Evolutionary conservation across 441 rosid species (phyloP), one percentile per base, ranked within the genome.

Genomic region (Pelargonium fulgidum): DNA sequence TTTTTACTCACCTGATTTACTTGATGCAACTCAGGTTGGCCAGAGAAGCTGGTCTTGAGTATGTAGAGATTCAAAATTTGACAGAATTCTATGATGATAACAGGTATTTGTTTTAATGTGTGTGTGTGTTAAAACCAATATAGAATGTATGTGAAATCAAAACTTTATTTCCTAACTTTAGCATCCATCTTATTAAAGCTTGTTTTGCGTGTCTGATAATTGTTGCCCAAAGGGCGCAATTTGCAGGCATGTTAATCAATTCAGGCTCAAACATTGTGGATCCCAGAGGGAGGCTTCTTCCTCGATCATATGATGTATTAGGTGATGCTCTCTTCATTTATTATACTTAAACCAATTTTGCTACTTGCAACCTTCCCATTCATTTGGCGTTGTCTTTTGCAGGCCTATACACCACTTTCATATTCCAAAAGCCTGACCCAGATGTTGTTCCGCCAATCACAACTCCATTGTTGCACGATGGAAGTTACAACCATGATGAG

Each of bases 81-180:
- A 94, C 91, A 0, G 99, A 94, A 75, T 94, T 92, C 73, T 92
- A 90, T 14, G 99, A 94, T 70, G 99, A 94, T 78, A 85, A 94
- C 85, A 87, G 85, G 99, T 94, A 74, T 3, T 29, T 52, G n/a
- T 47, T 22, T 48, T 16, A 6, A 4, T 36, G 6, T 36, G 6
- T 36, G 1, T 36, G 0, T 36, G 1, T 36, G 8, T 36, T 5
- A 36, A 36, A 36, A 36, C 41, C 41, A 5, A 36, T 36, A 36
- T 4, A 36, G 41, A 36, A 36, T 36, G 41, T 36, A 36, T 36
- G 16, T 36, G 16, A 13, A 48, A 19, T 48, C 17, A 48, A 48
- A 48, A 48, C 56, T n/a, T 48, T 0, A 13, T n/a, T 48, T 48
- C 14, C 14, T 2, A 48, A 48, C 16, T 48, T 13, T 13, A 48